Conservation (phyloP, 768 basidiomycete species). For the Suillus subluteus region DNA sequence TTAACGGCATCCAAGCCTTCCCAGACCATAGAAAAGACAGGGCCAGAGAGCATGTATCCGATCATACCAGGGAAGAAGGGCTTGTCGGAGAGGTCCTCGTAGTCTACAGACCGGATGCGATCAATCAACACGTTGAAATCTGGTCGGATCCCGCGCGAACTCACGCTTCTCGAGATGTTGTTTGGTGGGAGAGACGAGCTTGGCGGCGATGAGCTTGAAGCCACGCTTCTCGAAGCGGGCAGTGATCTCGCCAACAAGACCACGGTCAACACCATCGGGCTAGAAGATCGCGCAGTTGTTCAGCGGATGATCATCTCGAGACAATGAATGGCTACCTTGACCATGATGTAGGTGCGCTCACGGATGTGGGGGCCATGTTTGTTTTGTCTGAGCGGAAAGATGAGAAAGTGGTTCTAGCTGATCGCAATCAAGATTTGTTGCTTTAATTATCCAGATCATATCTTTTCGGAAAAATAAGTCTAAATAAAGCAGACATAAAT, state of each 20-base stretch:
- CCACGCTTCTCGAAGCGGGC: conserved; percentile 96
- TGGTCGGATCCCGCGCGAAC: conserved; percentile 16
- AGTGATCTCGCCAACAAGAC: conserved; percentile 95
- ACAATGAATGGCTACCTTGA: conserved; percentile 68
- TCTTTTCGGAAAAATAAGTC: conserved; percentile 26
- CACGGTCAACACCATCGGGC: conserved; percentile 99
- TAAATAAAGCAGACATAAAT: conserved; percentile 39
- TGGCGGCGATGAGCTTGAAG: conserved; percentile 95
- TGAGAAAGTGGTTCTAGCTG: conserved; percentile 14
- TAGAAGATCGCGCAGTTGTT: conserved; percentile 33
- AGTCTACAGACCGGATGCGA: conserved; percentile 58
- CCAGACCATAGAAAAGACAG: conserved; percentile 96
- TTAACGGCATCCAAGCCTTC: conserved; percentile 93
- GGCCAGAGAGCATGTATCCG: conserved; percentile 95
- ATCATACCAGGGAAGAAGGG: conserved; percentile 95
- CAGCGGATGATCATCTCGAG: background rate
- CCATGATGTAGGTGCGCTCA: conserved; percentile 99
- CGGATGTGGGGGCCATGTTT: conserved; percentile 48
- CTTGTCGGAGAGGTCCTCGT: conserved; percentile 93
- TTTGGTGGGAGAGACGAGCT: conserved; percentile 79
- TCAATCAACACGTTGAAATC: background rate
- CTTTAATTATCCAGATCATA: conserved; percentile 38
- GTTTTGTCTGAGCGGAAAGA: conserved; percentile 35
- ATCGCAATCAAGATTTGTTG: conserved; percentile 25
- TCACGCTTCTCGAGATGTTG: conserved; percentile 91